Percentiles rank a stretch among this genome's conserved stretches.
Evolutionary conservation across 805 yeast species (phyloP).

Genomic region (Pichia occidentalis): DNA sequence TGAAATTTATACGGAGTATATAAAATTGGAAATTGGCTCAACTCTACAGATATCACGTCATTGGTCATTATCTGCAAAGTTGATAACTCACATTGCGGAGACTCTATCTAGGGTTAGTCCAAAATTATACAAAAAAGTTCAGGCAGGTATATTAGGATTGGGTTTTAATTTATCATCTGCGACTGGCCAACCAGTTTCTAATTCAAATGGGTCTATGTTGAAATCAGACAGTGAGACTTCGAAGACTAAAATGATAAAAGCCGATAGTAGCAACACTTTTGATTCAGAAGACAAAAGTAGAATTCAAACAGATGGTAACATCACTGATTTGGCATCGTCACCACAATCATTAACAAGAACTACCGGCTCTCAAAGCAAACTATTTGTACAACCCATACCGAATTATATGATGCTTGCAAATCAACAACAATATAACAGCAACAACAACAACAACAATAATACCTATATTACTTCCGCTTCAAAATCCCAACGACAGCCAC

Average conservation of each 20-base stretch:
- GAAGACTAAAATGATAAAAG: no score
- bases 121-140: conserved; percentile 32
- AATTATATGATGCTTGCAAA: neutral
- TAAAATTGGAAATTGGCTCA: conserved; percentile 43
- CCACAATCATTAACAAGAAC: no score
- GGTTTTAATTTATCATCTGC: conserved; percentile 11
- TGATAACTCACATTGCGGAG: conserved; percentile 41
- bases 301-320: no score
- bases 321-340: no score
- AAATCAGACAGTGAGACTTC: no score
- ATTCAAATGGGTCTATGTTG: no score
- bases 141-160: conserved; percentile 26
- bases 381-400: neutral
- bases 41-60: conserved; percentile 44
- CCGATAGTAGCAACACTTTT: no score
- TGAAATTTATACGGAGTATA: conserved; percentile 40
- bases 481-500: no score
- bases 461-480: no score
- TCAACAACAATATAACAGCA: conserved; percentile 1
- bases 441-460: neutral
- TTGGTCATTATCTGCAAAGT: conserved; percentile 43
- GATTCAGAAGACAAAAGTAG: no score
- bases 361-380: neutral
- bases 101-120: conserved; percentile 39
- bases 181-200: neutral